Evolutionary conservation across 164 flowering plant genomes (phyloP), one percentile per base, ranked within the genome.

Genomic region (Berberis vulgaris): DNA sequence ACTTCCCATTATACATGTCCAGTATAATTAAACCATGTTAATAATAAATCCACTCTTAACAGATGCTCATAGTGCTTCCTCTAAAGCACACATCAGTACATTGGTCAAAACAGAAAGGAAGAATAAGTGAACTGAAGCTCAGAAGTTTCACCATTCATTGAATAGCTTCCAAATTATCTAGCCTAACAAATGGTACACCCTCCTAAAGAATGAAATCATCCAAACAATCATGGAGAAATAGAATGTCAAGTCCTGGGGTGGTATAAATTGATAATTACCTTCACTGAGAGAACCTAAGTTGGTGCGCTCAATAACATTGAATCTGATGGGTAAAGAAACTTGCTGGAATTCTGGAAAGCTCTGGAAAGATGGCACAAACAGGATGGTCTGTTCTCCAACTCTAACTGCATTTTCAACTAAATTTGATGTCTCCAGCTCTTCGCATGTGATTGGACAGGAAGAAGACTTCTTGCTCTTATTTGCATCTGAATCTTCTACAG

Each of bases 201-300:
- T 26, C 26, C 26, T 26, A 26, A 26, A 26, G 26, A 26, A 26
- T 26, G 26, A 26, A 26, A 26, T 26, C 50, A 1, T 6, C 50
- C 50, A 47, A 7, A 7, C 7, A 47, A 2, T 2, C 5, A 11
- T 7, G 50, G 10, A 47, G 50, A 47, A 47, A 1, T 6, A 2
- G 50, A 47, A 47, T 4, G 2, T 6, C 10, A 47, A 11, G 50
- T 47, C 50, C 50, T 47, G 50, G 10, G 10, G 10, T 47, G 7
- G 7, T 6, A 13, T 42, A 53, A 41, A 26, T 49, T 53, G 9
- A 44, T 12, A 54, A 45, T 54, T 71, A 92, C 98, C 92, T 87
- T 92, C 98, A 76, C 82, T 77, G 11, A 92, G 74, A 63, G 93
- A 79, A 59, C 76, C 68, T 77, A 92, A 78, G 66, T 71, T 80